These are phyloP conservation scores for Maudiozyma humilis DNA, from an alignment of 1,139 yeast genomes.

Conservation along the genomic window DNA sequence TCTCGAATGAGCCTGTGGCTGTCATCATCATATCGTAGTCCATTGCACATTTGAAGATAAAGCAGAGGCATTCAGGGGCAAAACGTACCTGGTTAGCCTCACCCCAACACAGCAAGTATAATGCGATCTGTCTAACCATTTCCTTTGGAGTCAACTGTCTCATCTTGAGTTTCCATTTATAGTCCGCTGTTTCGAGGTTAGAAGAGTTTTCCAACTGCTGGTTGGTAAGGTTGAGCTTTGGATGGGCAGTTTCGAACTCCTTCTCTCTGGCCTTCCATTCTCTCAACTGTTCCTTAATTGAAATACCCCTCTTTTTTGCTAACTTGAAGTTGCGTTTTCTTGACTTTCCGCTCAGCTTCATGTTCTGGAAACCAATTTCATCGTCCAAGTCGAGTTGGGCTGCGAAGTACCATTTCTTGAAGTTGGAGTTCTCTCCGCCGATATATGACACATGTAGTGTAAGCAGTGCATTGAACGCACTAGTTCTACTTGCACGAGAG, in stretches of 20 bases:
- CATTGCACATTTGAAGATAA: constrained; percentile 67
- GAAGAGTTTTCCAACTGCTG: constrained; percentile 55
- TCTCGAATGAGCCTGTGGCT: constrained; percentile 1
- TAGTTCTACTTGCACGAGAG: constrained; percentile 61
- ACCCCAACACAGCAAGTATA: constrained; percentile 78
- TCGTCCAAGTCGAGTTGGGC: constrained; percentile 61
- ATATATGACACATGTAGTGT: constrained; percentile 65
- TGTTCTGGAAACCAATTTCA: constrained; percentile 42
- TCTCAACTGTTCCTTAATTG: constrained; percentile 29
- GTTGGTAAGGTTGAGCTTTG: constrained; percentile 26
- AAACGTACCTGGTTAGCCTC: constrained; percentile 78
- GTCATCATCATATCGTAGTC: constrained; percentile 42
- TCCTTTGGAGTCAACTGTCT: constrained; percentile 44
- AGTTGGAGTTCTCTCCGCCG: constrained; percentile 62
- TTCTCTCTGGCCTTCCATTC: constrained; percentile 29
- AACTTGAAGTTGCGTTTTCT: constrained; percentile 30
- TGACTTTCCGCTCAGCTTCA: constrained; percentile 34
- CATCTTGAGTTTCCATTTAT: constrained; percentile 60
- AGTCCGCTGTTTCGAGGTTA: constrained; percentile 45
- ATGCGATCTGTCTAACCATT: constrained; percentile 55
- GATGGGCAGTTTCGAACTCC: constrained; percentile 28
- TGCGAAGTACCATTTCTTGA: constrained; percentile 68
- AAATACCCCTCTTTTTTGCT: constrained; percentile 32
- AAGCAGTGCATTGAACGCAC: constrained; percentile 45
- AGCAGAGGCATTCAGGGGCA: constrained; percentile 80